phyloP scores from a whole-genome alignment of 352 stramenopile species.

The Thalassiosira hispida region DNA sequence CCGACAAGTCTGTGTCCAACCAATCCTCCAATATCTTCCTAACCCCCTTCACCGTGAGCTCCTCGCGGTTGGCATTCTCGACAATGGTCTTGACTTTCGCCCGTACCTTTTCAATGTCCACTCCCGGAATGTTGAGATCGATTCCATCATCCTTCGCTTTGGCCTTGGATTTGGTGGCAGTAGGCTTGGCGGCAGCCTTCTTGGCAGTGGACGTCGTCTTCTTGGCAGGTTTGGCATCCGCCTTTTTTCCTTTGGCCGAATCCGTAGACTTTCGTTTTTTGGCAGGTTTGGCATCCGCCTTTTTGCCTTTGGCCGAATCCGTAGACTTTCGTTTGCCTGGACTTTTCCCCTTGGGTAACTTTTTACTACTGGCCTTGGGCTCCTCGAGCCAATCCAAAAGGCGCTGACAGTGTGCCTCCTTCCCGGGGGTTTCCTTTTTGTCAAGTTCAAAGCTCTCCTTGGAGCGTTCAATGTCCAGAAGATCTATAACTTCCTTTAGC shows the following conservation, averaged over 20 bases:
- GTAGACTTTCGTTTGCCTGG: constrained; percentile 30
- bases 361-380: constrained; percentile 51
- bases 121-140: constrained; percentile 46
- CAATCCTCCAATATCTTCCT: constrained; percentile 50
- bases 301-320: background rate
- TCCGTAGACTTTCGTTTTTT: background rate
- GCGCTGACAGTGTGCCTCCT: constrained; percentile 36
- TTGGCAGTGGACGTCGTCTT: no score
- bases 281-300: background rate
- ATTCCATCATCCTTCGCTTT: constrained; percentile 29
- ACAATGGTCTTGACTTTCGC: constrained; percentile 50
- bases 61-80: constrained; percentile 29
- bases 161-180: no score
- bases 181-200: constrained; percentile 37
- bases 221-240: background rate
- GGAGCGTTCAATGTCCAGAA: constrained; percentile 47
- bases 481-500: constrained; percentile 52
- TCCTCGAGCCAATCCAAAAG: constrained; percentile 56
- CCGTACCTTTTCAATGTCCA: constrained; percentile 35
- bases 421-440: constrained; percentile 20
- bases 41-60: constrained; percentile 47
- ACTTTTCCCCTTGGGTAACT: background rate
- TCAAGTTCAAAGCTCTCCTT: constrained; percentile 17
- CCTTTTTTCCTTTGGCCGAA: constrained; percentile 4
- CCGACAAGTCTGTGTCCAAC: constrained; percentile 43